Evolutionary conservation across 2,329 filamentous ascomycete genomes (phyloP), one percentile per base, ranked within the genome.

Genomic region (Trichoderma endophyticum): DNA sequence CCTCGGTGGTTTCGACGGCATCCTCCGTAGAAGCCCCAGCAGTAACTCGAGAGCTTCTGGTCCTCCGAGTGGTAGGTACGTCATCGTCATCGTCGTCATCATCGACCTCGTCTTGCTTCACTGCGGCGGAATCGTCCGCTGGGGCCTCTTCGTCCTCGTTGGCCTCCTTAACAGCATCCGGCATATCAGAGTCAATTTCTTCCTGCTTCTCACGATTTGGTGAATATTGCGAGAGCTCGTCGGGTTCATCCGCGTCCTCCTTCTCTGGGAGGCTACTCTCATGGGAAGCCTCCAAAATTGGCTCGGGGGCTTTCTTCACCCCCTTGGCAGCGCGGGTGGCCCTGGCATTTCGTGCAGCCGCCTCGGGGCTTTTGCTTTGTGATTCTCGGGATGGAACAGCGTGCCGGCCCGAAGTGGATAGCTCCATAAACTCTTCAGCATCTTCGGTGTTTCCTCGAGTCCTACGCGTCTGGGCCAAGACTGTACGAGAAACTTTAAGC

Each of bases 401-500:
- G 74, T 91, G 89, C 71, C 83, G 85, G n/a, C 89, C 89, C 8
- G 89, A 91, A 75, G 84, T 87, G 6, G 89, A 87, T 15, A 91
- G 81, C 76, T 90, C 88, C 5, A 90, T 78, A 7, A 90, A 84
- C 5, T 85, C 82, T 57, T 89, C 87, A 0, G 83, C 82, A 61
- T 89, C 87, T 59, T 86, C 87, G 4, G 87, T 88, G 70, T 81
- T 84, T 18, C 86, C 87, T 36, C 88, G 82, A 12, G 88, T 89
- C 75, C 87, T 82, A 39, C 87, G 83, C 51, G 84, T 76, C 36
- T 72, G 77, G 28, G 74, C 75, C 4, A 73, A 72, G 48, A 76
- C 74, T 30, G 76, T 51, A 65, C 79, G 81, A 36, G 80, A 79
- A 14, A 83, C 77, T 74, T 83, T 85, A 57, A 88, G 80, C 72